Evolutionary conservation across 2,329 filamentous ascomycete species (phyloP).

Genomic region (Penicillium oxalicum): DNA sequence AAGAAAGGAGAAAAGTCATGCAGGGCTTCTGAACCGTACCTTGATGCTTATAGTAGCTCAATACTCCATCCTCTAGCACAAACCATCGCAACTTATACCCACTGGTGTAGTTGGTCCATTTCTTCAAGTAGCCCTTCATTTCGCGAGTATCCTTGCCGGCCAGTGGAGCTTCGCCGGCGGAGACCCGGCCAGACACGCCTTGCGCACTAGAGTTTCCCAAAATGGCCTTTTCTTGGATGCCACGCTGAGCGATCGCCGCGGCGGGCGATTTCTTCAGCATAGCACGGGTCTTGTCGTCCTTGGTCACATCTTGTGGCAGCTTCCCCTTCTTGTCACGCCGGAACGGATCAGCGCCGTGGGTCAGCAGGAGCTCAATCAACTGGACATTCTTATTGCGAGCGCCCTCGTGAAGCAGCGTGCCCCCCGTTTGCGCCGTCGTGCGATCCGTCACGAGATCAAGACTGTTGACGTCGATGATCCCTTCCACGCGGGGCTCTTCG

Average conservation of each 20-base stretch:
- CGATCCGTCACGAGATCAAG: conserved; percentile 80
- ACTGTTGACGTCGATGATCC: conserved; percentile 84
- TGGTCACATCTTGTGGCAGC: conserved; percentile 90
- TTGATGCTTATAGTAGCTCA: conserved; percentile 99
- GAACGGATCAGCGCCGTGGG: conserved; percentile 95
- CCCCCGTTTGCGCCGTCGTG: conserved; percentile 71
- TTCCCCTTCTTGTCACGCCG: conserved; percentile 91
- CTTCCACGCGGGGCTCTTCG: conserved; percentile 78
- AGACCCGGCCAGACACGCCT: conserved; percentile 46
- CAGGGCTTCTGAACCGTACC: conserved; percentile 32
- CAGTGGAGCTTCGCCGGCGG: conserved; percentile 46
- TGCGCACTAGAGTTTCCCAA: conserved; percentile 64
- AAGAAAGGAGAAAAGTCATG: too few species aligned
- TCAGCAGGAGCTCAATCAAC: conserved; percentile 80
- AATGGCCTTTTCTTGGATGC: conserved; percentile 95
- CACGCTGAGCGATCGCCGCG: conserved; percentile 85
- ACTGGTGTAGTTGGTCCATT: conserved; percentile 98
- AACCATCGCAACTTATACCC: conserved; percentile 98
- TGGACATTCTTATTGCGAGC: conserved; percentile 80
- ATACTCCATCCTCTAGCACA: conserved; percentile 89
- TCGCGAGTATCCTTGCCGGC: conserved; percentile 83
- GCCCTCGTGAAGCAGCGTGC: conserved; percentile 87
- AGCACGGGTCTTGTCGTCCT: conserved; percentile 79
- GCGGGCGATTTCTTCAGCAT: conserved; percentile 93
- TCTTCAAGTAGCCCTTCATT: conserved; percentile 98